These are phyloP conservation scores for Pneumocystis carinii DNA, from an alignment of 1,139 yeast species.

Conservation along the genomic window DNA sequence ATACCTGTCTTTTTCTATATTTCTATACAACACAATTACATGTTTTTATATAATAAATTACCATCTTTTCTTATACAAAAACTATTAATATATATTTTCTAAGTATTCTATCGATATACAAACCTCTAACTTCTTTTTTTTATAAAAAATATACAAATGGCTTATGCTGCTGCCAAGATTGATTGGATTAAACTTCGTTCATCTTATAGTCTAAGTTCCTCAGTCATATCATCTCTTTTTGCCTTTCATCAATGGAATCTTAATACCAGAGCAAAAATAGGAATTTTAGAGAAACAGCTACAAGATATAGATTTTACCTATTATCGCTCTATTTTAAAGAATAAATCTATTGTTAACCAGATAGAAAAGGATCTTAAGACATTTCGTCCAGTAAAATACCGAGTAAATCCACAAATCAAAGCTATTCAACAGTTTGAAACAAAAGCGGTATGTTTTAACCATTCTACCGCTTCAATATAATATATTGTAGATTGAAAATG, in stretches of 20 bases:
- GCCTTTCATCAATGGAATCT: slow-evolving; percentile 97
- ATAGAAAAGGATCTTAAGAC: slow-evolving; percentile 59
- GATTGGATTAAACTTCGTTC: slow-evolving; percentile 90
- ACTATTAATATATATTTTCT: too few species aligned
- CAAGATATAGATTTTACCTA: slow-evolving; percentile 65
- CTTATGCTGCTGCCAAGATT: slow-evolving; percentile 64
- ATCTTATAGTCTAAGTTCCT: slow-evolving; percentile 81
- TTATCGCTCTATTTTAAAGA: slow-evolving; percentile 70
- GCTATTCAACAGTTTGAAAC: slow-evolving; percentile 87
- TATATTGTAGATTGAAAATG: slow-evolving; percentile 49
- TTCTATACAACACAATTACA: background rate
- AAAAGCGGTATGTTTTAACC: slow-evolving; percentile 40
- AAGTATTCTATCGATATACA: too few species aligned
- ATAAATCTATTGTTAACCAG: slow-evolving; percentile 64
- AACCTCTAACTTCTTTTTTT: too few species aligned
- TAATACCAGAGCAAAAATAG: slow-evolving; percentile 77
- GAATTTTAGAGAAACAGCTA: slow-evolving; percentile 55
- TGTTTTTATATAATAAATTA: background rate
- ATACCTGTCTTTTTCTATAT: background rate
- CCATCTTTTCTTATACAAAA: too few species aligned
- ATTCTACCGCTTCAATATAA: background rate
- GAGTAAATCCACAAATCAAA: slow-evolving; percentile 77
- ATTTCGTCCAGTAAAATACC: slow-evolving; percentile 74
- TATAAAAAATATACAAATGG: slow-evolving; percentile 8
- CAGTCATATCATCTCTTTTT: slow-evolving; percentile 74